Evolutionary conservation across 176 grass and related monocot species (phyloP), one percentile per base, ranked within the genome.

Genomic region (Coix lacrymajobi): DNA sequence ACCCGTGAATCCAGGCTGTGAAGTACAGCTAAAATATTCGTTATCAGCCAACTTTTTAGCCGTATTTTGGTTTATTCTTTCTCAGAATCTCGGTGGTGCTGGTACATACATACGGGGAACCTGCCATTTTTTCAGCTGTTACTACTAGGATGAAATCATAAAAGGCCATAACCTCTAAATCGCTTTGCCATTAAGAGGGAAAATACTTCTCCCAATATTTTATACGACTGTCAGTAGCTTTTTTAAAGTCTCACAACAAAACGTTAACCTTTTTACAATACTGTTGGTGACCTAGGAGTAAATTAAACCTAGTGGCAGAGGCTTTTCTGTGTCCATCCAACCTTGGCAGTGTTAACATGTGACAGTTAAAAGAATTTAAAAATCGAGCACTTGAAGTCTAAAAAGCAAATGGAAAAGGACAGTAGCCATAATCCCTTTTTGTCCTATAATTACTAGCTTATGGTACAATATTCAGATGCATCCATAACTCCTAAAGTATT

Each of bases 1-100:
- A 63, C 70, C 70, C 62, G 77, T 81, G 87, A 85, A 62, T 8
- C 49, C 32, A n/a, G n/a, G n/a, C n/a, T n/a, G n/a, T n/a, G n/a
- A n/a, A n/a, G n/a, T n/a, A n/a, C n/a, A n/a, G n/a, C n/a, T n/a
- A n/a, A n/a, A n/a, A n/a, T n/a, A n/a, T n/a, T n/a, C n/a, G n/a
- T n/a, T n/a, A n/a, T n/a, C n/a, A n/a, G n/a, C n/a, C n/a, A n/a
- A n/a, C n/a, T n/a, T n/a, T n/a, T n/a, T n/a, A n/a, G n/a, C n/a
- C n/a, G n/a, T n/a, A n/a, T n/a, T n/a, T n/a, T n/a, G n/a, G n/a
- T n/a, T n/a, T n/a, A n/a, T n/a, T n/a, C n/a, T n/a, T n/a, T n/a
- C n/a, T n/a, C n/a, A n/a, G n/a, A n/a, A n/a, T n/a, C n/a, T n/a
- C n/a, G n/a, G n/a, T n/a, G n/a, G n/a, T n/a, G n/a, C n/a, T n/a